These are phyloP conservation scores for Epichloe scottii DNA, from an alignment of 2,329 filamentous ascomycete genomes.

Conservation along the genomic window DNA sequence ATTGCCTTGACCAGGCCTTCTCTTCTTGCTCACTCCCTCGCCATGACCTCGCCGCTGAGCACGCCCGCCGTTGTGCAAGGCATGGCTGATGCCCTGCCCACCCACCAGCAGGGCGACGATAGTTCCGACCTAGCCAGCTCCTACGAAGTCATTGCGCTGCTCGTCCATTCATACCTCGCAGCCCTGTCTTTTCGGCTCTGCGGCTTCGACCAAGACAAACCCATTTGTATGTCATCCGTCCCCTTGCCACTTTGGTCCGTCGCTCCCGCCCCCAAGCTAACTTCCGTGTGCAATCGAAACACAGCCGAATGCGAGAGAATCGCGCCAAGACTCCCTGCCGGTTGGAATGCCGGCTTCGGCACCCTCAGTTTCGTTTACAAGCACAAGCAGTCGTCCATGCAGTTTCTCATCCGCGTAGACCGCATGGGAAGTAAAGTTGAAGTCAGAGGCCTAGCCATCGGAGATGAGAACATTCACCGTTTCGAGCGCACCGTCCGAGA, in stretches of 20 bases:
- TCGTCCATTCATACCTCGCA: constrained; percentile 71
- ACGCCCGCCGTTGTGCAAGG: constrained; percentile 32
- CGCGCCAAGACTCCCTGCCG: constrained; percentile 52
- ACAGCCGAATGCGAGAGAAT: constrained; percentile 37
- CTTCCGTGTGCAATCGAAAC: background rate
- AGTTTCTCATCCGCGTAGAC: constrained; percentile 70
- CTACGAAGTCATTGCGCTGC: constrained; percentile 73
- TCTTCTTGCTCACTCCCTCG: background rate
- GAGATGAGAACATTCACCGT: constrained; percentile 67
- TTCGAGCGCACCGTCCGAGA: constrained; percentile 63
- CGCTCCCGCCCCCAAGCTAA: background rate
- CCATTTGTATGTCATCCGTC: constrained; percentile 41
- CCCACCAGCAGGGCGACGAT: constrained; percentile 37
- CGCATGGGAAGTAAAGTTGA: constrained; percentile 76
- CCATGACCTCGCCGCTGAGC: constrained; percentile 17
- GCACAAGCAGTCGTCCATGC: constrained; percentile 73
- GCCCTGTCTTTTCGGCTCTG: constrained; percentile 69
- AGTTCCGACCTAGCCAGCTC: constrained; percentile 54
- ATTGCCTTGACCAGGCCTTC: background rate
- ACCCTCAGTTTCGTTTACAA: constrained; percentile 77
- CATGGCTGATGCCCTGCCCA: constrained; percentile 49
- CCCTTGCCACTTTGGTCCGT: background rate
- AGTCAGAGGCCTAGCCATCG: constrained; percentile 64
- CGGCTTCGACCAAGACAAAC: constrained; percentile 75
- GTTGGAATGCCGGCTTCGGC: constrained; percentile 67